Evolutionary conservation across 2,329 filamentous ascomycete genomes (phyloP).

Genomic region (Zasmidium angulare): DNA sequence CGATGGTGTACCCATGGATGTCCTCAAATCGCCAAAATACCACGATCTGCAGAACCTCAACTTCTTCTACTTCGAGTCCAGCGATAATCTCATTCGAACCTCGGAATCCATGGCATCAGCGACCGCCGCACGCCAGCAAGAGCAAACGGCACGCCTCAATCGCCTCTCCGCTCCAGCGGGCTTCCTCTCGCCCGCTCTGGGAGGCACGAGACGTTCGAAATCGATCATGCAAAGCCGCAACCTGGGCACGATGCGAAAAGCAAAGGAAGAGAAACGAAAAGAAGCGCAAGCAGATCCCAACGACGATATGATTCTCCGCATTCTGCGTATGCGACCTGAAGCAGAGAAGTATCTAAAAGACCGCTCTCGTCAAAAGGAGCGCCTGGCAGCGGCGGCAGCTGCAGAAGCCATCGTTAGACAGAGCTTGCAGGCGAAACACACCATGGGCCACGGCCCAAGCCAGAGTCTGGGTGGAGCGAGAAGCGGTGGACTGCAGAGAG

Average conservation of each 20-base stretch:
- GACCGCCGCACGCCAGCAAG: conserved; percentile 73
- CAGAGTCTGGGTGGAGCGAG: conserved; percentile 18
- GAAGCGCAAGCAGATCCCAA: conserved; percentile 95
- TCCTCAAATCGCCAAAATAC: conserved; percentile 96
- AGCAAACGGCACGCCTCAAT: conserved; percentile 50
- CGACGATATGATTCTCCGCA: conserved; percentile 96
- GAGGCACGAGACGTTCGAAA: conserved; percentile 46
- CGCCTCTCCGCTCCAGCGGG: conserved; percentile 67
- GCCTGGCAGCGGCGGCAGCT: conserved; percentile 83
- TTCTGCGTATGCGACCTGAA: conserved; percentile 91
- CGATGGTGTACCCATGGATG: conserved; percentile 83
- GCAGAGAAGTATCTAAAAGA: conserved; percentile 85
- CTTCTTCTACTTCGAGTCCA: conserved; percentile 97
- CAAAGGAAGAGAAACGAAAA: conserved; percentile 92
- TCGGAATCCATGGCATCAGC: conserved; percentile 93
- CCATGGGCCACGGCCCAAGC: conserved; percentile 11
- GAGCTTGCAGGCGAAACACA: conserved; percentile 64
- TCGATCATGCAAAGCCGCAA: conserved; percentile 90
- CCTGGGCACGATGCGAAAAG: conserved; percentile 91
- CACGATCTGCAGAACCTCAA: conserved; percentile 94
- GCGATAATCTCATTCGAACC: conserved; percentile 87
- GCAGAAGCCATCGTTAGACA: conserved; percentile 94
- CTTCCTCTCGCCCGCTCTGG: conserved; percentile 57
- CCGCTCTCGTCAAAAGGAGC: conserved; percentile 87
- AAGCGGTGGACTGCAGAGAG: conserved; percentile 10